Evolutionary conservation across 1,139 yeast species (phyloP).

Genomic region (Yamadazyma blattariae): DNA sequence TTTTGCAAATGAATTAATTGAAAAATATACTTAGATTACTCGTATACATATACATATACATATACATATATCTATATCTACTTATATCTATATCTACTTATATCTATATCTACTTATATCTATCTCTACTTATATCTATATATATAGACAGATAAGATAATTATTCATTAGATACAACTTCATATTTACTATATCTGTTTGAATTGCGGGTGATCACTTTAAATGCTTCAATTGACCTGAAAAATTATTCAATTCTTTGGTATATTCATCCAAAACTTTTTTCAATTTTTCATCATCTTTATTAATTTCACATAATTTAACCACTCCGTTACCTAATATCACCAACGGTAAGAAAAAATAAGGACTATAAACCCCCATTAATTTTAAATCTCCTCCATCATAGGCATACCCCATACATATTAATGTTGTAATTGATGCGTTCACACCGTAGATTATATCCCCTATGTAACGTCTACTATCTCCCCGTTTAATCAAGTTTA

Average conservation of each 20-base stretch:
- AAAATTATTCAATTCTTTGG: no score
- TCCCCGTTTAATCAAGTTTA: slow-evolving; percentile 15
- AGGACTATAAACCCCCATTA: slow-evolving; percentile 58
- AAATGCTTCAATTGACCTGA: not conserved
- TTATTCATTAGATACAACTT: no score
- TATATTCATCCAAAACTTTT: no score
- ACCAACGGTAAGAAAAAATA: slow-evolving; percentile 62
- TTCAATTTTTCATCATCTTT: no score
- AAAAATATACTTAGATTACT: slow-evolving; percentile 37
- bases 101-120: not conserved
- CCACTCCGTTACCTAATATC: slow-evolving; percentile 46
- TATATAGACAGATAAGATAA: no score
- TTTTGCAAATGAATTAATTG: slow-evolving; percentile 66
- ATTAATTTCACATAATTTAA: not conserved
- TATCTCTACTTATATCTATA: no score
- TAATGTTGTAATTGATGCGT: slow-evolving; percentile 71
- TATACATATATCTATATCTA: no score
- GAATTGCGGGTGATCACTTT: no score
- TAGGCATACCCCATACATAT: slow-evolving; percentile 55
- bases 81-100: no score
- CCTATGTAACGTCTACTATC: slow-evolving; percentile 38
- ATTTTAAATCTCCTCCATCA: slow-evolving; percentile 31
- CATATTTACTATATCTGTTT: no score
- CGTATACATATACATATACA: not conserved
- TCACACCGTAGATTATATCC: slow-evolving; percentile 68